Percentiles rank a stretch among this genome's conserved stretches.
These are phyloP conservation scores for Cyclostephanos invisitatus DNA, from an alignment of 108 stramenopile genomes.

Conservation along the genomic window DNA sequence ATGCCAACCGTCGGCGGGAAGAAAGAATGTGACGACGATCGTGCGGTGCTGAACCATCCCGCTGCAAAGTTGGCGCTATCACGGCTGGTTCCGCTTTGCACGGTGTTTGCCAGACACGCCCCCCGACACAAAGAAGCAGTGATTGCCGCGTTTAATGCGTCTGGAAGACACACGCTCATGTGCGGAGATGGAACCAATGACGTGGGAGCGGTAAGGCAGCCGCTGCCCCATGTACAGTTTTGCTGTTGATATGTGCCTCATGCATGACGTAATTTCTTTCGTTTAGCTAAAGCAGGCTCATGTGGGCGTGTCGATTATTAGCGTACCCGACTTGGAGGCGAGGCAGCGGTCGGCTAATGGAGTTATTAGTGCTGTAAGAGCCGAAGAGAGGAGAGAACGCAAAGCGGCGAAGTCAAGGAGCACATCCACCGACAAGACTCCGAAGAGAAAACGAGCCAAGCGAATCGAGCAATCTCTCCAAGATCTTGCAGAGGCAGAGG, in stretches of 20 bases:
- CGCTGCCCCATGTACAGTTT: conserved; percentile 18
- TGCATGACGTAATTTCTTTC: not conserved
- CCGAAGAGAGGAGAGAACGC: conserved; percentile 52
- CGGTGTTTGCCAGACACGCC: conserved; percentile 95
- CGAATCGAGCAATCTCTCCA: conserved; percentile 56
- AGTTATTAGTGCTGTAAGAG: conserved; percentile 49
- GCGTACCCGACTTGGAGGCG: conserved; percentile 89
- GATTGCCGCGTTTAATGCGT: conserved; percentile 87
- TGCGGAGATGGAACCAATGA: conserved; percentile 99
- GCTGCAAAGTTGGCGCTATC: conserved; percentile 55
- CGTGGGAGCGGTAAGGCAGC: conserved; percentile 93
- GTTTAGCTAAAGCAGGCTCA: conserved; percentile 78
- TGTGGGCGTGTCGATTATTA: conserved; percentile 95
- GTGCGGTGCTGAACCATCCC: conserved; percentile 63
- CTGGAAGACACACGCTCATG: conserved; percentile 88
- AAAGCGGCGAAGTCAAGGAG: conserved; percentile 29
- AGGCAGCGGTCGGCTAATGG: conserved; percentile 68
- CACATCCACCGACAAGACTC: conserved; percentile 23
- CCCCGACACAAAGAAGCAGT: conserved; percentile 96
- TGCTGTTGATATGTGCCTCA: not conserved
- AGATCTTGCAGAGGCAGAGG: conserved; percentile 78
- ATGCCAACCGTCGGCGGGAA: not conserved
- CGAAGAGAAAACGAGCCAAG: conserved; percentile 23
- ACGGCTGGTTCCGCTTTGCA: conserved; percentile 68
- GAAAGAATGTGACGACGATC: conserved; percentile 29